Evolutionary conservation across 2,329 filamentous ascomycete genomes (phyloP).

Genomic region (Monilinia vaccinii-corymbosi): DNA sequence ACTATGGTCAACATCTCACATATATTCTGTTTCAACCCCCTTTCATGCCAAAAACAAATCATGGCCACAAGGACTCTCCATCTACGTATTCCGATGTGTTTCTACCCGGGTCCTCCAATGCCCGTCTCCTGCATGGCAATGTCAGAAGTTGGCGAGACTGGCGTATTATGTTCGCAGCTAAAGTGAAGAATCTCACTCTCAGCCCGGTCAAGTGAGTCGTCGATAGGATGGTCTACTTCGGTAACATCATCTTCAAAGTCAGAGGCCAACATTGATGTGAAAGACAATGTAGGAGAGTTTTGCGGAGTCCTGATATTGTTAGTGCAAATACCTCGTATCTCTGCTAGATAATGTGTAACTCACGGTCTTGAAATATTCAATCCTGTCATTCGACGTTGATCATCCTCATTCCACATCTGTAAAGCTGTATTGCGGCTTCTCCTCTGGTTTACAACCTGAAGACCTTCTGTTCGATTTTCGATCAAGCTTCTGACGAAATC

Average conservation of each 20-base stretch:
- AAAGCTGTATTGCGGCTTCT: slow-evolving; percentile 16
- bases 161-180: not conserved
- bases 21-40: not conserved
- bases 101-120: not conserved
- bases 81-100: not conserved
- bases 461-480: slow-evolving; percentile 13
- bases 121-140: not conserved
- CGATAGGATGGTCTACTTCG: not conserved
- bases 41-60: not conserved
- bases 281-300: not conserved
- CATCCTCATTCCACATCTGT: slow-evolving; percentile 18
- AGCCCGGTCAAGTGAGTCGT: not conserved
- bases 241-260: not conserved
- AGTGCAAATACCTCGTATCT: not conserved
- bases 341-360: not conserved
- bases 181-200: not conserved
- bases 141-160: not conserved
- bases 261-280: not conserved
- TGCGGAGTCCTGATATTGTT: not conserved
- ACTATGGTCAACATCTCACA: not conserved
- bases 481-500: slow-evolving; percentile 17
- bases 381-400: slow-evolving; percentile 1
- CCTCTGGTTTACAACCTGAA: slow-evolving; percentile 13
- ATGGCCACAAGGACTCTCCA: not conserved
- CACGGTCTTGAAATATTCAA: not conserved